Evolutionary conservation across 805 yeast species (phyloP), one percentile per base, ranked within the genome.

Genomic region (Saccharomycopsis javanensis): DNA sequence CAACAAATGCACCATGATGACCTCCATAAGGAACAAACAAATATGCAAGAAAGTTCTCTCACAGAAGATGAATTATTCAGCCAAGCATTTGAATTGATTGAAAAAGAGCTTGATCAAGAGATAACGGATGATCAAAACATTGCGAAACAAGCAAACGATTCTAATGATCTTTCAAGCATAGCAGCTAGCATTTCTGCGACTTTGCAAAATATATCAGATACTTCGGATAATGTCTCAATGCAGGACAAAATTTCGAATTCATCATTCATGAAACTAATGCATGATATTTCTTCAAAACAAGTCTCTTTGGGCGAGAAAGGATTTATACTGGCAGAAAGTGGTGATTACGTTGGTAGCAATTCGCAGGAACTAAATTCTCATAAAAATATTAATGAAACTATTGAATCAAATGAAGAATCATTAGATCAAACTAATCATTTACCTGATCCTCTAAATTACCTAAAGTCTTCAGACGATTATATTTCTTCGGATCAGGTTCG

Each of bases 181-280:
- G 73, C 72, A 30, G 62, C 65, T 45, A 64, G 68, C 48, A 76
- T 75, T 10, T 71, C 70, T 30, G 61, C 65, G 38, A 65, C 72
- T 4, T 75, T 75, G 78, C 61, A 68, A n/a, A 64, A 65, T 28
- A 62, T 69, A 0, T 64, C 69, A 30, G 56, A 61, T 18, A 61
- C 59, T 37, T 53, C 57, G 33, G 60, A 66, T 1, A 67, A 75
- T 13, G 57, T 58, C 3, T 64, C 65, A 13, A 72, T 77, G 1
- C 62, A 66, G 1, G 53, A 57, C 28, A 75, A 75, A 60, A 74
- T 75, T 61, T 67, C 69, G 61, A 70, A 72, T 54, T 72, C 76
- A 7, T 67, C 67, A 16, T 76, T 76, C 55, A 62, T 76, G 56
- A 72, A 72, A 56, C 64, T 76, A 33, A 76, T 76, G 79, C 63